Conservation (phyloP, 225 moss, liverwort and hornwort species). For the Asterella californica region DNA sequence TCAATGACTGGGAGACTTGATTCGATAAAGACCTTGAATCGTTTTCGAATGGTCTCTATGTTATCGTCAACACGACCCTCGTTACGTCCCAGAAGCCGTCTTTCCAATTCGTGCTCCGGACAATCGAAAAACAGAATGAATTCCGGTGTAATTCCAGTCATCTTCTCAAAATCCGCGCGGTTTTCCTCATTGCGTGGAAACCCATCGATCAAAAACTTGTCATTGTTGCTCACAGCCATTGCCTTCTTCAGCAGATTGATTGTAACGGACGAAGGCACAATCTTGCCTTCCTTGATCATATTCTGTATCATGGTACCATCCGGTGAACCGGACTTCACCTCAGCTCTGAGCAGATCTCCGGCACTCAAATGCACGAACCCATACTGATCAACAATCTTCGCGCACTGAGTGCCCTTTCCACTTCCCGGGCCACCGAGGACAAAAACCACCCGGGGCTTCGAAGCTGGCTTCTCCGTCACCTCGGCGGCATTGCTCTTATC, state of each 20-base stretch:
- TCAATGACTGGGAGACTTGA: conserved; percentile 78
- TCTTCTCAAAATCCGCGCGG: conserved; percentile 72
- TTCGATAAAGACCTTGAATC: conserved; percentile 76
- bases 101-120: conserved; percentile 77
- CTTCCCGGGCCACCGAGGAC: conserved; percentile 83
- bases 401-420: conserved; percentile 92
- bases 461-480: not conserved
- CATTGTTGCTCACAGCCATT: conserved; percentile 64
- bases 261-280: conserved; percentile 86
- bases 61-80: conserved; percentile 95
- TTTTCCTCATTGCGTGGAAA: conserved; percentile 93
- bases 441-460: conserved; percentile 2
- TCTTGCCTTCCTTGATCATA: conserved; percentile 92
- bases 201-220: conserved; percentile 97
- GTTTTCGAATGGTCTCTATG: conserved; percentile 81
- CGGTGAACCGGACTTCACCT: conserved; percentile 83
- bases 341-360: conserved; percentile 82
- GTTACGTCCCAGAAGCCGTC: conserved; percentile 76
- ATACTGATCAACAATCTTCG: conserved; percentile 70
- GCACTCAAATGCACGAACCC: conserved; percentile 84
- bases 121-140: conserved; percentile 88
- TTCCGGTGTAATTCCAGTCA: conserved; percentile 71
- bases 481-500: not conserved
- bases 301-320: conserved; percentile 98
- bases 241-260: conserved; percentile 91